Evolutionary conservation across 2,329 filamentous ascomycete species (phyloP).

Genomic region (Lecanicillium sp.): DNA sequence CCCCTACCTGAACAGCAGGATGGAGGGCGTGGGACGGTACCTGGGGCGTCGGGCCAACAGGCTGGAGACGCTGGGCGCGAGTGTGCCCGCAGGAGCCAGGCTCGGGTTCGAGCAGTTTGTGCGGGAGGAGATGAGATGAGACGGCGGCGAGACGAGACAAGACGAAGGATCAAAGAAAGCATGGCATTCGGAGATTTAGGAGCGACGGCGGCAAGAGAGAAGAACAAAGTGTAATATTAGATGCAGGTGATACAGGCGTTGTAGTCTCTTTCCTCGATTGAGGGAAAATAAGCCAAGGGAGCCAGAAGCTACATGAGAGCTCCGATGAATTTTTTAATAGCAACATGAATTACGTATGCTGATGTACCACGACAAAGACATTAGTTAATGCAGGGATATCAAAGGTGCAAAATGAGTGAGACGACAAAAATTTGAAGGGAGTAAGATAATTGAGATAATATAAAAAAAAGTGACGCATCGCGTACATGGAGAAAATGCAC

Average conservation of each 20-base stretch:
- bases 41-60: constrained; percentile 37
- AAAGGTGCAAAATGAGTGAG: neutral
- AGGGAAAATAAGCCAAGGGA: too few relatives aligned
- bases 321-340: neutral
- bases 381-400: neutral
- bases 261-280: constrained; percentile 6
- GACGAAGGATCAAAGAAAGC: too few relatives aligned
- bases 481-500: neutral
- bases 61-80: constrained; percentile 37
- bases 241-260: neutral
- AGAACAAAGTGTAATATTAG: constrained; percentile 1
- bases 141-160: neutral
- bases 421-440: neutral
- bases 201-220: neutral
- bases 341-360: neutral
- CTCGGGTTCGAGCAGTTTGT: constrained; percentile 32
- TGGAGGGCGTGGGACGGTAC: constrained; percentile 34
- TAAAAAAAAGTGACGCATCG: constrained; percentile 4
- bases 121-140: constrained; percentile 26
- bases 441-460: neutral
- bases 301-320: too few relatives aligned
- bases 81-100: constrained; percentile 31
- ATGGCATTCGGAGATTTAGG: too few relatives aligned
- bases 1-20: constrained; percentile 48
- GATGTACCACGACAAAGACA: neutral